Conservation (phyloP, 345 rosid genomes). For the Camelina sativa region DNA sequence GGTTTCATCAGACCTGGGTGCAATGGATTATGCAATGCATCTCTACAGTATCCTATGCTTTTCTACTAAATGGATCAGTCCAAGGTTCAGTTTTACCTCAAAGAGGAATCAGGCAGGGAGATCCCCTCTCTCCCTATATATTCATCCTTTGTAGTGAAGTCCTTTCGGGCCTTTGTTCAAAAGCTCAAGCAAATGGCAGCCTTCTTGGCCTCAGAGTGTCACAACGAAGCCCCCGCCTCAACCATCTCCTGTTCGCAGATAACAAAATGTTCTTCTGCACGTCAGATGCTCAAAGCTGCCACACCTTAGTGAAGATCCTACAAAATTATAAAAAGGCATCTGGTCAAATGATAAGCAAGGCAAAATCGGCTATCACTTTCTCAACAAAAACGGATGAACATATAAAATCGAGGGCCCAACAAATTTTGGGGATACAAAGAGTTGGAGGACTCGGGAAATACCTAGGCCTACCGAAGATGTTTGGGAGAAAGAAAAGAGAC, state of each 20-base stretch:
- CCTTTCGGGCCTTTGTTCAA: fast-evolving
- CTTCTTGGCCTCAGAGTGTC: background rate
- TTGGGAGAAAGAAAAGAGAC: too few species aligned
- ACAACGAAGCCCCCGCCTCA: background rate
- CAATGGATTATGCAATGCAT: background rate
- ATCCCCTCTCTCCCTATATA: background rate
- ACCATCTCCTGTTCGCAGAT: background rate
- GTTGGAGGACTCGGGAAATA: too few species aligned
- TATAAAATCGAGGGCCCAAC: too few species aligned
- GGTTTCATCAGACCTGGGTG: background rate
- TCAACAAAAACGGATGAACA: too few species aligned
- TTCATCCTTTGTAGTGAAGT: background rate
- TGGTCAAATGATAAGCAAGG: too few species aligned
- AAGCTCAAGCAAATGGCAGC: background rate
- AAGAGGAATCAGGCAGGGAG: background rate
- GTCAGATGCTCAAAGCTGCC: too few species aligned
- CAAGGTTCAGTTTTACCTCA: background rate
- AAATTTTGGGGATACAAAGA: too few species aligned
- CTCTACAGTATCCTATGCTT: background rate
- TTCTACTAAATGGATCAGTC: background rate
- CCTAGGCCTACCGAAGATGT: too few species aligned
- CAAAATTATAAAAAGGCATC: too few species aligned
- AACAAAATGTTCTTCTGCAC: too few species aligned
- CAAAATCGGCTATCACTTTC: too few species aligned
- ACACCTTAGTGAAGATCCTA: too few species aligned